phyloP scores from a whole-genome alignment of 2,329 filamentous ascomycete genomes.

The Botrytis porri region DNA sequence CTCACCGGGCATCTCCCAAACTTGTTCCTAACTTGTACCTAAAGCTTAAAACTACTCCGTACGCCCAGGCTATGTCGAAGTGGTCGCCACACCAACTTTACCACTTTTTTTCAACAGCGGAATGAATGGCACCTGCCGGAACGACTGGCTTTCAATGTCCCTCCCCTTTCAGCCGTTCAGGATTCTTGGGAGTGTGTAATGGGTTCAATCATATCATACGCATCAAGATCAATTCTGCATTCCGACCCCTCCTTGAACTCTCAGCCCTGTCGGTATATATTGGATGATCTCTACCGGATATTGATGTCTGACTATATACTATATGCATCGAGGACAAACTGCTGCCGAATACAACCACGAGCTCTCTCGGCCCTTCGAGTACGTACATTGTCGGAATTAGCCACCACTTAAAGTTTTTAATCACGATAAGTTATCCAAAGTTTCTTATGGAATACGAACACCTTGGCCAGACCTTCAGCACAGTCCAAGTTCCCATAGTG shows the following conservation, averaged over 20 bases:
- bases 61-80: not conserved
- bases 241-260: not conserved
- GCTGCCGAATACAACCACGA: not conserved
- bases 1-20: not conserved
- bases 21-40: not conserved
- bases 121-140: not conserved
- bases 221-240: too few species aligned
- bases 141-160: not conserved
- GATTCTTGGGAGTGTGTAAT: too few species aligned
- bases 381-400: not conserved
- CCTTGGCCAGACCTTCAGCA: not conserved
- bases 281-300: not conserved
- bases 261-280: slow-evolving; percentile 8
- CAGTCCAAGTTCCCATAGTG: not conserved
- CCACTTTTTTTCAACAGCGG: not conserved
- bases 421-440: not conserved
- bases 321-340: not conserved
- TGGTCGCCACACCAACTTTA: not conserved
- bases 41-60: not conserved
- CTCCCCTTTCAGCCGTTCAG: too few species aligned
- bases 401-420: not conserved
- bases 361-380: not conserved
- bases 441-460: not conserved
- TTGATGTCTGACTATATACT: not conserved
- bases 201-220: not conserved